Evolutionary conservation across 148 eudicot species (phyloP).

Genomic region (Rhododendron molle): DNA sequence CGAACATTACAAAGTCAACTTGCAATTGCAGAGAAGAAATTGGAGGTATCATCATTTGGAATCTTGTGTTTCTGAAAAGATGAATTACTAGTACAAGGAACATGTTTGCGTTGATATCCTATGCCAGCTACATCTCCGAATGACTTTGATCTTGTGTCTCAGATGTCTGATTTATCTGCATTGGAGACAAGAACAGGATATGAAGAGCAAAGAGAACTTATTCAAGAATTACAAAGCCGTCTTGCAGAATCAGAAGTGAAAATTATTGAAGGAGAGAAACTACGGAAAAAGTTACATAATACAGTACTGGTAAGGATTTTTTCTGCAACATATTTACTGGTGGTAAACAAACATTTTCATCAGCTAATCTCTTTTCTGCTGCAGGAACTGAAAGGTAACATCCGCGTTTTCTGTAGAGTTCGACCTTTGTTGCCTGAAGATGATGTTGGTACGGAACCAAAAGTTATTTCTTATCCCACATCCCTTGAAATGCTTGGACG

Average conservation of each 20-base stretch:
- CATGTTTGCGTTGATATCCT: not conserved
- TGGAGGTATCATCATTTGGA: slow-evolving; percentile 44
- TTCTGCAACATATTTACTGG: not conserved
- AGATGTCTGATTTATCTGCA: slow-evolving; percentile 72
- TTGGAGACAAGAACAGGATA: slow-evolving; percentile 60
- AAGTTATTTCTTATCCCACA: slow-evolving; percentile 65
- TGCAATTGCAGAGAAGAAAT: slow-evolving; percentile 55
- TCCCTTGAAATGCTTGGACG: slow-evolving; percentile 69
- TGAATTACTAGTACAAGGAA: slow-evolving; percentile 1
- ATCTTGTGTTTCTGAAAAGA: slow-evolving; percentile 10
- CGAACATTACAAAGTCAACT: slow-evolving; percentile 64
- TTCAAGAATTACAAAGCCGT: slow-evolving; percentile 58
- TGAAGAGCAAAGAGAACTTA: slow-evolving; percentile 59
- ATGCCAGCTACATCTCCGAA: not conserved
- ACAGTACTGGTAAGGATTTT: slow-evolving; percentile 70
- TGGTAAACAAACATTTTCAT: not conserved
- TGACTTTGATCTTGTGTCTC: not conserved
- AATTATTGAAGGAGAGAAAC: slow-evolving; percentile 79
- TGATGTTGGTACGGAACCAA: slow-evolving; percentile 44
- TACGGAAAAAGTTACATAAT: slow-evolving; percentile 91
- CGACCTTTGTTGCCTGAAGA: slow-evolving; percentile 82
- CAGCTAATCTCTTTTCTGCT: slow-evolving; percentile 5
- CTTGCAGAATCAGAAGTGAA: slow-evolving; percentile 77
- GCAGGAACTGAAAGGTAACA: slow-evolving; percentile 96
- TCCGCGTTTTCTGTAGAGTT: slow-evolving; percentile 96